phyloP scores from a whole-genome alignment of 495 filamentous ascomycete species.

The Pseudomonodictys pantanalensis region DNA sequence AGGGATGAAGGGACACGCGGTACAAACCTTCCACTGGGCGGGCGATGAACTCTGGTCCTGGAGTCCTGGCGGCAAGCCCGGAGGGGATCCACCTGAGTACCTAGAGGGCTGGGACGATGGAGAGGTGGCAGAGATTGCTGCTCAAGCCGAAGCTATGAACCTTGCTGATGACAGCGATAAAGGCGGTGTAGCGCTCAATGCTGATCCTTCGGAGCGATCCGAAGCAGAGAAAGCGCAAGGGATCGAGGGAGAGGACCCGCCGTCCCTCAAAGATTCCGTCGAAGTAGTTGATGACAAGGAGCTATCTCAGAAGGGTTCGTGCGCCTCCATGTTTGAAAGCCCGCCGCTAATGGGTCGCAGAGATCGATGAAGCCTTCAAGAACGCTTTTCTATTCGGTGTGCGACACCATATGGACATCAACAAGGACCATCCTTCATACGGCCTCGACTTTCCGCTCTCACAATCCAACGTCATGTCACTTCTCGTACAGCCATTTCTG shows the following conservation, averaged over 20 bases:
- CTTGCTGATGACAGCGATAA: conserved; percentile 46
- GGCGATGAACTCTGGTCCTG: conserved; percentile 72
- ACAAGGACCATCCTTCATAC: conserved; percentile 52
- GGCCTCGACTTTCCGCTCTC: conserved; percentile 60
- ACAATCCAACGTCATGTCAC: conserved; percentile 64
- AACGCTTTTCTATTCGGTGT: conserved; percentile 68
- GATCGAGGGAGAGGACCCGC: conserved; percentile 38
- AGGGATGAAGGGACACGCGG: conserved; percentile 66
- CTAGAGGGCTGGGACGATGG: conserved; percentile 42
- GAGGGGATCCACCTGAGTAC: conserved; percentile 38
- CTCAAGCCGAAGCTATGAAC: conserved; percentile 26
- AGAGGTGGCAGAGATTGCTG: conserved; percentile 29
- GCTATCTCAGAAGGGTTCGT: conserved; percentile 55
- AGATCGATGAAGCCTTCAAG: conserved; percentile 67
- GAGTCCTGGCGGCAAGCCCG: conserved; percentile 56
- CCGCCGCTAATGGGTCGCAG: conserved; percentile 38
- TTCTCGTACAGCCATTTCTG: conserved; percentile 65
- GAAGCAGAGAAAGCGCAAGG: conserved; percentile 32
- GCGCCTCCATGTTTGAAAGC: neutral
- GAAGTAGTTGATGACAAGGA: conserved; percentile 46
- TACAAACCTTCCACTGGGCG: conserved; percentile 66
- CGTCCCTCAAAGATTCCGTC: conserved; percentile 25
- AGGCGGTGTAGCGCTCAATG: conserved; percentile 45
- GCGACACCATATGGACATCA: conserved; percentile 50
- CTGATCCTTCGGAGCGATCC: conserved; percentile 18